Conservation (phyloP, 306 rosid species). For the Castanea crenata region DNA sequence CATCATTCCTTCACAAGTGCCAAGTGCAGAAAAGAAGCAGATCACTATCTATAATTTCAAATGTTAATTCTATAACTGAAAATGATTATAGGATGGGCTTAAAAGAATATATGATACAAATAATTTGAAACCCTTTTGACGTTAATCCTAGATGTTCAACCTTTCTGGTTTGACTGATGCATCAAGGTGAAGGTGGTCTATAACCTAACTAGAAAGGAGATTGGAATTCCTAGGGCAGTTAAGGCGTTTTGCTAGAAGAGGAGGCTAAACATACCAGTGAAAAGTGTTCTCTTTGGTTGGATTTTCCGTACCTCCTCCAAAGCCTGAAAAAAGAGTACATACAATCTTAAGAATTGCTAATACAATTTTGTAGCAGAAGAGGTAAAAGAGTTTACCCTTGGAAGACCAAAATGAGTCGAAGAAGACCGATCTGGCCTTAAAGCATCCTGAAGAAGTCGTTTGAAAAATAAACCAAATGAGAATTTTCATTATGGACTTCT, state of each 20-base stretch:
- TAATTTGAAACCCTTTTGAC: not conserved
- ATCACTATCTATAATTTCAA: constrained; percentile 1
- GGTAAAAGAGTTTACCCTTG: constrained; percentile 52
- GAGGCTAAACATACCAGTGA: constrained; percentile 63
- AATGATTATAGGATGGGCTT: not conserved
- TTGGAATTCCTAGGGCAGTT: not conserved
- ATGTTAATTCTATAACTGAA: not conserved
- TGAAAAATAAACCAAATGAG: constrained; percentile 18
- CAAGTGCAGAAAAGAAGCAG: constrained; percentile 9
- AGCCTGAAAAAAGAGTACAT: constrained; percentile 49
- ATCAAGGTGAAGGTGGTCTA: constrained; percentile 10
- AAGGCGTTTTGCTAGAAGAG: constrained; percentile 7
- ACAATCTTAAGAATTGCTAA: constrained; percentile 6
- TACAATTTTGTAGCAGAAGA: constrained; percentile 1
- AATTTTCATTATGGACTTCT: not conserved
- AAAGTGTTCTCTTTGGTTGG: constrained; percentile 80
- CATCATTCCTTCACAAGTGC: constrained; percentile 80
- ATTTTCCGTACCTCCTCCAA: constrained; percentile 90
- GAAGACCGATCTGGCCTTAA: constrained; percentile 83
- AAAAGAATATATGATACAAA: not conserved
- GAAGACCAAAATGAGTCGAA: constrained; percentile 93
- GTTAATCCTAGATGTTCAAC: constrained; percentile 5
- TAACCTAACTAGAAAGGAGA: constrained; percentile 4
- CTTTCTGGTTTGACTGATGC: not conserved
- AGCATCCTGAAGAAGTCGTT: constrained; percentile 64